Evolutionary conservation across 352 stramenopile species (phyloP), one percentile per base, ranked within the genome.

Genomic region (Globisporangium orthogonon): DNA sequence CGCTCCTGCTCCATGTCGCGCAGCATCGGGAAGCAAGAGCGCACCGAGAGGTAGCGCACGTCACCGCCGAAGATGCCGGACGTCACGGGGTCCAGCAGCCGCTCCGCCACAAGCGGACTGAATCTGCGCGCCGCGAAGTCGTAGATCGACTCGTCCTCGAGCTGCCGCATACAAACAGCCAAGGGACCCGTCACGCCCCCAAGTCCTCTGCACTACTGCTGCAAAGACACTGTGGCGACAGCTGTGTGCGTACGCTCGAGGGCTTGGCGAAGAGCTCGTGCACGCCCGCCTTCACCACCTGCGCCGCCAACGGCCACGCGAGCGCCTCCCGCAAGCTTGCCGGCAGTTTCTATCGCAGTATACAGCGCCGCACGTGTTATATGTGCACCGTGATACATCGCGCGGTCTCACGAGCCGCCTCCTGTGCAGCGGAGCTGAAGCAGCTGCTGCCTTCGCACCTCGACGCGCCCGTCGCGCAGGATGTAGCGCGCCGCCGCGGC

Each of bases 41-140:
- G 75, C 54, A 95, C 71, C 5, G 84, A 94, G 31, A 96, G 69
- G 13, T 86, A 59, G 39, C 66, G 67, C 60, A 93, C 89, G 55
- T 95, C 83, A 33, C 87, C 87, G n/a, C 80, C 83, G 58, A 93
- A 96, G 65, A 96, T 96, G 4, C 87, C 87, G 5, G 82, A 93
- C 5, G 70, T 63, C 58, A 96, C 76, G 9, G 87, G 80, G 59
- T 96, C 87, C 54, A 93, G 58, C 33, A 96, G 72, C 3, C 67
- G 69, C 54, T 96, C 78, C 0, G 87, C 87, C 17, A 96, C 75
- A 7, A 90, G 54, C 0, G 80, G 73, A 56, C 82, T 90, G 61
- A 96, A 95, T 28, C 86, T 72, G 30, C 87, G 73, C 7, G 67
- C 56, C 0, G 83, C 74, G 52, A 95, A 96, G n/a, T 75, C 74